A percentile compares a stretch with the other conserved stretches of the same genome.
These are phyloP conservation scores for Cercospora sp. DNA, from an alignment of 2,329 filamentous ascomycete species.

Conservation along the genomic window DNA sequence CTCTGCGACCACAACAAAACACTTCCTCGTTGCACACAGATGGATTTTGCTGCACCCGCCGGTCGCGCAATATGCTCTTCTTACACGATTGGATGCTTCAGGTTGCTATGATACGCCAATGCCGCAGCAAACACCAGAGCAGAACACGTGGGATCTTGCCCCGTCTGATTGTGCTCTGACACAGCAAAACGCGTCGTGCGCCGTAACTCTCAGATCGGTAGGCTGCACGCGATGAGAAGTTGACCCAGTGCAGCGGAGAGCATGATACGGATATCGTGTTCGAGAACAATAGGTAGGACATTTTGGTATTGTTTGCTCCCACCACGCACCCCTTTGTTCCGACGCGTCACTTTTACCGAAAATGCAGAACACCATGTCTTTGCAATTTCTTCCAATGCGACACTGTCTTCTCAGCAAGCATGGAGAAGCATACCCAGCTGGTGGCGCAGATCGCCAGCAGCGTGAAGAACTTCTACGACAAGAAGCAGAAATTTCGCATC, in stretches of 20 bases:
- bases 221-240: not conserved
- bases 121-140: not conserved
- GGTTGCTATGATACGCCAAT: not conserved
- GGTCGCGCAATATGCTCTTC: not conserved
- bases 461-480: slow-evolving; percentile 53
- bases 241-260: not conserved
- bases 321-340: not conserved
- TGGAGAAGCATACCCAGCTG: slow-evolving; percentile 30
- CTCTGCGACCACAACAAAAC: not conserved
- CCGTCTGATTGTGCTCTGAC: not conserved
- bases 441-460: slow-evolving; percentile 49
- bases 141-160: not conserved
- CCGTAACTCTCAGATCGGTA: not conserved
- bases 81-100: not conserved
- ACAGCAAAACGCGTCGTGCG: not conserved
- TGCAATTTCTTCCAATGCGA: not conserved
- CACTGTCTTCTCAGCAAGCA: slow-evolving; percentile 4
- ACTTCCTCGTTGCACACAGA: not conserved
- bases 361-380: not conserved
- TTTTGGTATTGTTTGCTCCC: slow-evolving; percentile 3
- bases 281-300: slow-evolving; percentile 2
- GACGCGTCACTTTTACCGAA: not conserved
- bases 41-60: not conserved
- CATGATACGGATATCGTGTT: not conserved
- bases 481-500: slow-evolving; percentile 65